phyloP scores from a whole-genome alignment of 225 moss, liverwort and hornwort genomes.

The Marchantia polymorpha region DNA sequence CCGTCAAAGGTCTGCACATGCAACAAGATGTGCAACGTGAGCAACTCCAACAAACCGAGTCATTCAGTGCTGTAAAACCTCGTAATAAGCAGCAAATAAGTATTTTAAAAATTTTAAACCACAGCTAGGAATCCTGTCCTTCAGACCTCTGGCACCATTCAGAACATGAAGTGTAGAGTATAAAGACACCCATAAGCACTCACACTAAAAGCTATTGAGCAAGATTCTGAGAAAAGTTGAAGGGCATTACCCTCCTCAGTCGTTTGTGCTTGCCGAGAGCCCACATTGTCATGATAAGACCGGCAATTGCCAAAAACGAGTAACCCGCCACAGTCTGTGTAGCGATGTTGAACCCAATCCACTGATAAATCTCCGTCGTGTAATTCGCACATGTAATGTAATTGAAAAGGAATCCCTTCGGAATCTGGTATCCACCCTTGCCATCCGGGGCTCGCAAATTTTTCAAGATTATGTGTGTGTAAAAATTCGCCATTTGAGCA shows the following conservation, averaged over 20 bases:
- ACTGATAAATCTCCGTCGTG: conserved; percentile 78
- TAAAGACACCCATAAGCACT: not conserved
- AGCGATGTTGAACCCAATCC: conserved; percentile 85
- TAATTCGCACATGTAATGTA: conserved; percentile 79
- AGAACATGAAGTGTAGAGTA: not conserved
- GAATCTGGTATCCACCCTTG: conserved; percentile 70
- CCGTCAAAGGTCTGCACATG: conserved; percentile 85
- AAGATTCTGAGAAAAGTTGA: not conserved
- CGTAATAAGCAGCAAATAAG: not conserved
- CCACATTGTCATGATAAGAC: conserved; percentile 85
- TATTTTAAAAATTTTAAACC: no score
- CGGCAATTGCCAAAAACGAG: conserved; percentile 53
- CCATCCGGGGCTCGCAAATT: conserved; percentile 50
- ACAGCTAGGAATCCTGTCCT: no score
- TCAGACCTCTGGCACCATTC: not conserved
- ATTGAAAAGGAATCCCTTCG: conserved; percentile 74
- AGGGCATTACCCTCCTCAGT: conserved; percentile 53
- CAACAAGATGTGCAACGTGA: not conserved
- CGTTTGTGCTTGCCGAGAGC: conserved; percentile 79
- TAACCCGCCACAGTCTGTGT: conserved; percentile 80
- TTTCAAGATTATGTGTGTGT: conserved; percentile 70
- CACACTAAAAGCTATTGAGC: not conserved
- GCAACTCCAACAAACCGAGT: not conserved
- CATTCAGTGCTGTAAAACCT: not conserved
- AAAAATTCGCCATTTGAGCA: conserved; percentile 64